These are phyloP conservation scores for Aspergillus clavatus DNA, from an alignment of 2,329 filamentous ascomycete genomes.

Conservation along the genomic window DNA sequence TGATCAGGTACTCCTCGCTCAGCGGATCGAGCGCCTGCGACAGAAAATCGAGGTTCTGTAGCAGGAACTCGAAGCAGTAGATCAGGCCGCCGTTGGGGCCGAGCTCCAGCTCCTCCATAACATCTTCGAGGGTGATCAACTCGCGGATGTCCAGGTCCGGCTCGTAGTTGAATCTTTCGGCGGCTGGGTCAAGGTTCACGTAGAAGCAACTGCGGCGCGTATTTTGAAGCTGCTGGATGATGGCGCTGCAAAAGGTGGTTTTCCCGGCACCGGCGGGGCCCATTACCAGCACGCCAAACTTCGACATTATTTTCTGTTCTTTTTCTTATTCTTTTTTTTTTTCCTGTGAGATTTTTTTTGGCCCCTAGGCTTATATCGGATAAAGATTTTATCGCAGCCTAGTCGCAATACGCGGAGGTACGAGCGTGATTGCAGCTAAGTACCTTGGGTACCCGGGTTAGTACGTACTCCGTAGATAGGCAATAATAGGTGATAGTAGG, in stretches of 20 bases:
- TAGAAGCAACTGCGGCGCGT: conserved; percentile 94
- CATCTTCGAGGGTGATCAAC: conserved; percentile 86
- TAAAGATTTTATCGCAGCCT: too few species aligned
- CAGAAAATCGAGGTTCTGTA: conserved; percentile 90
- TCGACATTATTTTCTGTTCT: conserved; percentile 60
- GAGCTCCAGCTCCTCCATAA: conserved; percentile 89
- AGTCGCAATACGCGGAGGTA: too few species aligned
- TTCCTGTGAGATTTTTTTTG: conserved; percentile 4
- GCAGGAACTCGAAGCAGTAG: conserved; percentile 93
- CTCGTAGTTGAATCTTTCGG: conserved; percentile 84
- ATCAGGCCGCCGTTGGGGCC: conserved; percentile 91
- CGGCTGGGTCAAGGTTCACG: conserved; percentile 95
- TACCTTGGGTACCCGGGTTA: background rate
- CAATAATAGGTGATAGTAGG: too few species aligned
- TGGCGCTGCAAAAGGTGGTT: conserved; percentile 89
- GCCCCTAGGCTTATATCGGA: too few species aligned
- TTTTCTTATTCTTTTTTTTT: background rate
- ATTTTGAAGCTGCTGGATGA: conserved; percentile 88
- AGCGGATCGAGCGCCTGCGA: conserved; percentile 77
- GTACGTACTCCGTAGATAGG: too few species aligned
- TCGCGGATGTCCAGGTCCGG: conserved; percentile 95
- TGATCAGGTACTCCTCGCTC: conserved; percentile 92
- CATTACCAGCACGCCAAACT: conserved; percentile 93
- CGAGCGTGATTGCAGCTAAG: too few species aligned
- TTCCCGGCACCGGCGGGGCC: conserved; percentile 94